Conservation (phyloP, 2,329 filamentous ascomycete species). For the Phoma sp. region DNA sequence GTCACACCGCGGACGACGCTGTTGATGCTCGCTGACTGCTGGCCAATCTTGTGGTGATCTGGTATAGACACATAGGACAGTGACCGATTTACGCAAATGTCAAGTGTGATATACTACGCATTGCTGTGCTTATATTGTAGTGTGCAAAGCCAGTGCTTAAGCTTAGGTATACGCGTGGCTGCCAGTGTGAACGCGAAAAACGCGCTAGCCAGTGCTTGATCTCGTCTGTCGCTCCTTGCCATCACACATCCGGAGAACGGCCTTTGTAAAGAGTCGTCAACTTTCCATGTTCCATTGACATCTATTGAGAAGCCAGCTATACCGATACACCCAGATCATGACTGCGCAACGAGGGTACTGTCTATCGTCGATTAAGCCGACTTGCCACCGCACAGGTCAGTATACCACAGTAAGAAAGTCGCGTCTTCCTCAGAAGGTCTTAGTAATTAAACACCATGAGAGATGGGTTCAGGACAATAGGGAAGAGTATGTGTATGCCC, state of each 20-base stretch:
- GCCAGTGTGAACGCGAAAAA: neutral
- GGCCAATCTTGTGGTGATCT: too few relatives aligned
- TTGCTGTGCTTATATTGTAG: neutral
- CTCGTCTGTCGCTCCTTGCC: neutral
- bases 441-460: constrained; percentile 81
- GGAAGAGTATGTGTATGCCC: constrained; percentile 70
- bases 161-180: too few relatives aligned
- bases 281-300: neutral
- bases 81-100: neutral
- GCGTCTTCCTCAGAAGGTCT: neutral
- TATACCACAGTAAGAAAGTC: neutral
- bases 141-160: neutral
- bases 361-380: neutral
- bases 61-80: too few relatives aligned
- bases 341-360: neutral
- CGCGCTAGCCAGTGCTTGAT: neutral
- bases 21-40: too few relatives aligned
- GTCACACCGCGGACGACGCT: too few relatives aligned
- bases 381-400: neutral
- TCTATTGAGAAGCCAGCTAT: neutral
- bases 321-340: neutral
- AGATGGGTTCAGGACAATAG: constrained; percentile 73
- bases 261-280: neutral
- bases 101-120: neutral
- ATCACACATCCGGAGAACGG: too few relatives aligned